Evolutionary conservation across 345 rosid species (phyloP).

Genomic region (Hibiscus trionum): DNA sequence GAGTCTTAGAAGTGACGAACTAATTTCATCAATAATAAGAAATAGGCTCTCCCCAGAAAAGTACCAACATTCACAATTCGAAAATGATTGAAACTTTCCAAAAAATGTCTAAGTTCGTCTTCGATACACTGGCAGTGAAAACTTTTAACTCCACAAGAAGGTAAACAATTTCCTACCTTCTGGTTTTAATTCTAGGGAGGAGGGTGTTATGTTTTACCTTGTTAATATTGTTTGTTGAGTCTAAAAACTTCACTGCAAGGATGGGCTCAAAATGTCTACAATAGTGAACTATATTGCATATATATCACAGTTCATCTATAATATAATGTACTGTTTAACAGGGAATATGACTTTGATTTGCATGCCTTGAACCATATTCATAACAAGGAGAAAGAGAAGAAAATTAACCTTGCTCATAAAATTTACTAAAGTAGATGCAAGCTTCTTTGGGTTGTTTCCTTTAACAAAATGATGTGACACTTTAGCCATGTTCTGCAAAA

Average conservation of each 20-base stretch:
- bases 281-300: neutral
- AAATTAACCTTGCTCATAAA: constrained; percentile 35
- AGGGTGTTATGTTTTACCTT: neutral
- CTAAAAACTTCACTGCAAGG: constrained; percentile 3
- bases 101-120: neutral
- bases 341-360: neutral
- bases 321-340: neutral
- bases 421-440: constrained; percentile 65
- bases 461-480: constrained; percentile 81
- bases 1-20: neutral
- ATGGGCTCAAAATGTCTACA: neutral
- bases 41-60: neutral
- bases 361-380: neutral
- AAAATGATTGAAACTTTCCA: neutral
- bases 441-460: constrained; percentile 62
- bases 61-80: neutral
- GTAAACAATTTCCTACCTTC: constrained; percentile 9
- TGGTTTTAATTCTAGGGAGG: too few species aligned
- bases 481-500: constrained; percentile 75
- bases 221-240: neutral
- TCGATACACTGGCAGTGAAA: neutral
- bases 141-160: neutral
- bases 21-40: neutral
- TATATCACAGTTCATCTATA: neutral
- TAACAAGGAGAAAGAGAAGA: constrained; percentile 10